Conservation (phyloP, 352 stramenopile genomes). For the Pythium sp. region DNA sequence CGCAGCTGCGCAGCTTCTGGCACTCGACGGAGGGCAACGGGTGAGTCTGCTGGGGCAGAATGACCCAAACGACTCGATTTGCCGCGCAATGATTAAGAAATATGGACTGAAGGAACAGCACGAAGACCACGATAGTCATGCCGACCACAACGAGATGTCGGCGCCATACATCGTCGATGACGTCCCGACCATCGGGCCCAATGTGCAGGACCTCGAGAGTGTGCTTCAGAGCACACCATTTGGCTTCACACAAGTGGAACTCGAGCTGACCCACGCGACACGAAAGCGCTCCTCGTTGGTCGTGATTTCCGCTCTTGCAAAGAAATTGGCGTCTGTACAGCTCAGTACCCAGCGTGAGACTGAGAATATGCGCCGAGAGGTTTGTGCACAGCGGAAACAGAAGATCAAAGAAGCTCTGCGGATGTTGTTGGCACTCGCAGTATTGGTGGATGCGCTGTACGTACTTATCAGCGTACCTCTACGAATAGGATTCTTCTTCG, state of each 20-base stretch:
- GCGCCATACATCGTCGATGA: conserved; percentile 16
- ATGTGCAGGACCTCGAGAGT: conserved; percentile 9
- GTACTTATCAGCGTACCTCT: conserved; percentile 36
- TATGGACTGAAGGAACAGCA: neutral
- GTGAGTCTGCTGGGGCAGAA: neutral
- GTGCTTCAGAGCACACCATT: conserved; percentile 8
- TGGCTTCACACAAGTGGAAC: conserved; percentile 19
- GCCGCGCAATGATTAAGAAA: neutral
- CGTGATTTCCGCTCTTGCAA: conserved; percentile 1
- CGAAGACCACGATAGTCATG: neutral
- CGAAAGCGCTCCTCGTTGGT: conserved; percentile 12
- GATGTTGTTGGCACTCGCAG: conserved; percentile 11
- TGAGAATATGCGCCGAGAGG: neutral
- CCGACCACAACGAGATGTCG: neutral
- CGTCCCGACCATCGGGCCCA: conserved; percentile 1
- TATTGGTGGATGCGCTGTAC: conserved; percentile 37
- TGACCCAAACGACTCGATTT: conserved; percentile 2
- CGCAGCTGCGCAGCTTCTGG: neutral
- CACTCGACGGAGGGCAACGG: neutral
- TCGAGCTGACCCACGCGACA: conserved; percentile 1
- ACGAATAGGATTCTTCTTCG: conserved; percentile 43
- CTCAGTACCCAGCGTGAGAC: conserved; percentile 7
- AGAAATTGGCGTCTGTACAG: conserved; percentile 6
- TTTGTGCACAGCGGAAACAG: neutral
- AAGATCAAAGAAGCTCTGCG: neutral